These are phyloP conservation scores for Bathelium albidoporum DNA, from an alignment of 495 filamentous ascomycete genomes.

Conservation along the genomic window DNA sequence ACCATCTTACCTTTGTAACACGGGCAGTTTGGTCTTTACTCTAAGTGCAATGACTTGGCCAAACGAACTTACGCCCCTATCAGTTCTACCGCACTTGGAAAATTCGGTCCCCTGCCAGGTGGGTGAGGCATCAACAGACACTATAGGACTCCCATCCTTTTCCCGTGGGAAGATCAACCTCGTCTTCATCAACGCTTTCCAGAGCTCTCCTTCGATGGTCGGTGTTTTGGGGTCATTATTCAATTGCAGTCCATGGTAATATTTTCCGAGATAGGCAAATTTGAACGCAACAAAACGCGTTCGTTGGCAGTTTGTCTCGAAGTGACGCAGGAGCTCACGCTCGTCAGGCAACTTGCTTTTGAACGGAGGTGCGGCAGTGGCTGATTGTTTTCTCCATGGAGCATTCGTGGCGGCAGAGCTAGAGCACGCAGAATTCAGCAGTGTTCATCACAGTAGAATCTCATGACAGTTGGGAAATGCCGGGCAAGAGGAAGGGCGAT, in stretches of 20 bases:
- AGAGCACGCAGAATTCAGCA: not conserved
- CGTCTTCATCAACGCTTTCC: conserved; percentile 73
- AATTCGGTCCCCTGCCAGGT: conserved; percentile 79
- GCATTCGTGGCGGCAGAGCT: not conserved
- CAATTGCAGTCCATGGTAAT: conserved; percentile 87
- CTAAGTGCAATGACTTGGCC: conserved; percentile 82
- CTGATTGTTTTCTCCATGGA: too few species aligned
- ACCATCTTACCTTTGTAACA: conserved; percentile 20
- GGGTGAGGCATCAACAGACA: conserved; percentile 30
- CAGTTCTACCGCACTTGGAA: conserved; percentile 88
- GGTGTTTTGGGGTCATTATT: conserved; percentile 54
- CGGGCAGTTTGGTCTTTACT: conserved; percentile 66
- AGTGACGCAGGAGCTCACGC: too few species aligned
- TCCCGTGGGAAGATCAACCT: conserved; percentile 65
- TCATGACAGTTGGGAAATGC: too few species aligned
- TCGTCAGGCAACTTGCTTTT: too few species aligned
- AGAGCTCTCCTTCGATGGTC: conserved; percentile 83
- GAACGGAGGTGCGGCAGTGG: too few species aligned
- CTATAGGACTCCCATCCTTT: conserved; percentile 3
- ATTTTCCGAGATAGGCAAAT: conserved; percentile 82
- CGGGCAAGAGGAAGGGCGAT: not conserved
- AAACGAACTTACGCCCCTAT: conserved; percentile 89
- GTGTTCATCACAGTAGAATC: conserved; percentile 10
- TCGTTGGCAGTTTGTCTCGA: conserved; percentile 70
- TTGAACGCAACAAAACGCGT: conserved; percentile 84